Evolutionary conservation across 768 basidiomycete species (phyloP), one percentile per base, ranked within the genome.

Genomic region (Cubamyces lactineus): DNA sequence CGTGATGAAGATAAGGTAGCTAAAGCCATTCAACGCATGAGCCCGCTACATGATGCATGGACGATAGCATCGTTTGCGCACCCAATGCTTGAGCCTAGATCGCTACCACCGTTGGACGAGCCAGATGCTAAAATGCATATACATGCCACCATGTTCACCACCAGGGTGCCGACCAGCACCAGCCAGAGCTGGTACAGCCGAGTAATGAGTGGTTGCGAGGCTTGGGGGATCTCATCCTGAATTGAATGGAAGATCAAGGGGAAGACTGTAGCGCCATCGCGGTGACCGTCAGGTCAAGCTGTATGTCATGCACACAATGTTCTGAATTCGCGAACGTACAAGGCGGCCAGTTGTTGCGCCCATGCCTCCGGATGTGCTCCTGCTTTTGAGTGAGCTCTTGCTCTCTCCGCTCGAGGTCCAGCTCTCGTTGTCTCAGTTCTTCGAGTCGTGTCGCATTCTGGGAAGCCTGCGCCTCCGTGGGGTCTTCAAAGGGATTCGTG

Each of bases 241-340:
- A 98, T 96, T 59, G 93, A 90, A 76, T 99, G 97, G 79, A 87
- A 97, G 72, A 99, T 88, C 69, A 99, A 79, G 50, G 96, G 96
- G 72, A 87, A 95, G 80, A 94, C 94, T 96, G 75, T 64, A 48
- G 42, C 19, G 8, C 19, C 55, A 11, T 34, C 34, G 34, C 34
- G 6, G 43, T 7, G 41, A 47, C 38, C 34, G 46, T 23, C 53
- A 46, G 45, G 53, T 59, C 55, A 61, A 39, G 48, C 16, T 5
- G 8, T 7, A 23, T 41, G 13, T 26, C 7, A 24, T 19, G 23
- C 16, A 57, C 16, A 57, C 16, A 9, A 50, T 2, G 57, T 24
- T 41, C 9, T 3, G 17, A 41, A 16, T 38, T 41, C 59, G 30
- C 62, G 63, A 15, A 79, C 91, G 71, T 68, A 91, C 94, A 96